These are phyloP conservation scores for Knufia fluminis DNA, from an alignment of 2,329 filamentous ascomycete species.

Conservation along the genomic window DNA sequence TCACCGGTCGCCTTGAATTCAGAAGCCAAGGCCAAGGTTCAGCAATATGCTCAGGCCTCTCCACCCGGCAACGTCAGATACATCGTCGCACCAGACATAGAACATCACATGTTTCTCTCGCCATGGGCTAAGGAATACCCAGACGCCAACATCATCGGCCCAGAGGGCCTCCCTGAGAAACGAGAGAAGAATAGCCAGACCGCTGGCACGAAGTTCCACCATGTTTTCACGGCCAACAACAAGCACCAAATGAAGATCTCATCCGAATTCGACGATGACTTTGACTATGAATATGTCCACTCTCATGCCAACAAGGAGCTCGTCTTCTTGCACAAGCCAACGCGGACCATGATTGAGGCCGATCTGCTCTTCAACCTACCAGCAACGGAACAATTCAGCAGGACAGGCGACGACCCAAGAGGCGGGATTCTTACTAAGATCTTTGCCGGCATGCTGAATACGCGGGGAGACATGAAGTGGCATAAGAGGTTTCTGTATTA, in stretches of 20 bases:
- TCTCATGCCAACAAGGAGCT: conserved; percentile 77
- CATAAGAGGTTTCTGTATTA: conserved; percentile 82
- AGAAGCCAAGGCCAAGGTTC: conserved; percentile 52
- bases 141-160: conserved; percentile 67
- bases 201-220: conserved; percentile 53
- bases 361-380: conserved; percentile 91
- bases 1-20: conserved; percentile 80
- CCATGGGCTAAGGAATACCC: conserved; percentile 77
- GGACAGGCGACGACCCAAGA: conserved; percentile 39
- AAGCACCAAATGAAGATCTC: conserved; percentile 50
- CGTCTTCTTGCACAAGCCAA: conserved; percentile 74
- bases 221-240: conserved; percentile 52
- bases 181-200: conserved; percentile 51
- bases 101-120: conserved; percentile 91
- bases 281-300: conserved; percentile 75
- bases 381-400: conserved; percentile 71
- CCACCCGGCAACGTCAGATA: conserved; percentile 67
- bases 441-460: conserved; percentile 45
- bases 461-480: conserved; percentile 56
- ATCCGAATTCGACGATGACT: conserved; percentile 75
- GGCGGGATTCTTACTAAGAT: conserved; percentile 53
- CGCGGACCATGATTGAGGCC: conserved; percentile 71
- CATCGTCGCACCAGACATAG: conserved; percentile 76
- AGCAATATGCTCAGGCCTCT: conserved; percentile 43
- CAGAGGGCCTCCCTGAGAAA: conserved; percentile 76